These are phyloP conservation scores for Teratosphaeria epicoccoides DNA, from an alignment of 2,329 filamentous ascomycete genomes.

Conservation along the genomic window DNA sequence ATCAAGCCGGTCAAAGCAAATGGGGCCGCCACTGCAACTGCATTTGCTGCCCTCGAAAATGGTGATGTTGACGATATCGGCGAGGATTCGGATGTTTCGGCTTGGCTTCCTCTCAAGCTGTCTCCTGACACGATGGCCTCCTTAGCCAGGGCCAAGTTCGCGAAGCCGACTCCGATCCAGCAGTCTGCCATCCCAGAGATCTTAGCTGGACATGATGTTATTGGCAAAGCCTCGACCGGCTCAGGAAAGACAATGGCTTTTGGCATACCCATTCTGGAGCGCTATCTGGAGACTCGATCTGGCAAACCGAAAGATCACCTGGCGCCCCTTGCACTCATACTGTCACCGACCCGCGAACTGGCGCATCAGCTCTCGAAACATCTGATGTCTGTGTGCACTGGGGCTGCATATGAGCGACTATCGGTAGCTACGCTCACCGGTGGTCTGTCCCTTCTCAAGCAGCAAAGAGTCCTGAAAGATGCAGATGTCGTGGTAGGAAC, in stretches of 20 bases:
- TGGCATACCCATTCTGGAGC: conserved; percentile 82
- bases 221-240: conserved; percentile 91
- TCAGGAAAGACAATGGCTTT: conserved; percentile 96
- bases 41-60: conserved; percentile 40
- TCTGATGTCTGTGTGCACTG: conserved; percentile 61
- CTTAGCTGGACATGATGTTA: conserved; percentile 72
- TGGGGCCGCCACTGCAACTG: conserved; percentile 7
- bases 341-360: conserved; percentile 86
- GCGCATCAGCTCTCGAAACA: conserved; percentile 85
- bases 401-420: conserved; percentile 49
- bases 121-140: conserved; percentile 62
- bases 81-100: conserved; percentile 60
- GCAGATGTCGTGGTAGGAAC: conserved; percentile 82
- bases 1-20: conserved; percentile 1
- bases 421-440: conserved; percentile 79
- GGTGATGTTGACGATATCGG: conserved; percentile 43
- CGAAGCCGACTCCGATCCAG: conserved; percentile 75
- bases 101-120: conserved; percentile 66
- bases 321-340: conserved; percentile 60
- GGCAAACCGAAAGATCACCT: conserved; percentile 15
- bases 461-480: conserved; percentile 69
- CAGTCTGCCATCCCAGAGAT: conserved; percentile 69
- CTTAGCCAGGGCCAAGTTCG: conserved; percentile 69
- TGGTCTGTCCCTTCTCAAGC: conserved; percentile 87
- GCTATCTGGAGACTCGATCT: conserved; percentile 49